phyloP scores from a whole-genome alignment of 805 yeast genomes.

The Pichia paraexigua region DNA sequence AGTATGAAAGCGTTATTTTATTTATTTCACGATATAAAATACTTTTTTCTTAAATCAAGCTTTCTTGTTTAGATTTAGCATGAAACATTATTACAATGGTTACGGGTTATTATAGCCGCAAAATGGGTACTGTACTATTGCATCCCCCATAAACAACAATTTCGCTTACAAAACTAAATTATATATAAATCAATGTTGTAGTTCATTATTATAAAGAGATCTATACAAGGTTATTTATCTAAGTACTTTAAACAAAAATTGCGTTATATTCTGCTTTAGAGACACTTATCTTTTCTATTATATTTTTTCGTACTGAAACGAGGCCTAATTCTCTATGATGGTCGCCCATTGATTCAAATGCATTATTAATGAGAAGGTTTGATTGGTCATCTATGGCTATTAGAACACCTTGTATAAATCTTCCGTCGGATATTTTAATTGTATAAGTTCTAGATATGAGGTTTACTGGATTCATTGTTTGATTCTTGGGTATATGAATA shows the following conservation, averaged over 20 bases:
- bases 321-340: slow-evolving; percentile 37
- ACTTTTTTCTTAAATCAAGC: too few relatives aligned
- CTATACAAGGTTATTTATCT: too few relatives aligned
- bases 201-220: too few relatives aligned
- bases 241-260: not conserved
- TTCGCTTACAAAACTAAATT: too few relatives aligned
- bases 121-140: too few relatives aligned
- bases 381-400: slow-evolving; percentile 38
- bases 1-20: too few relatives aligned
- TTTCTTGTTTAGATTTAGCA: too few relatives aligned
- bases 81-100: too few relatives aligned
- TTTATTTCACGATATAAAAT: too few relatives aligned
- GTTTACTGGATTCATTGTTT: slow-evolving; percentile 20
- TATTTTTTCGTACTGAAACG: slow-evolving; percentile 42
- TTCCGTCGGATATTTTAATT: slow-evolving; percentile 24
- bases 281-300: slow-evolving; percentile 29
- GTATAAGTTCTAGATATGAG: slow-evolving; percentile 27
- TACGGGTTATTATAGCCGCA: too few relatives aligned
- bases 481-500: not conserved
- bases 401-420: slow-evolving; percentile 31
- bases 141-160: too few relatives aligned
- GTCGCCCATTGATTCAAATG: slow-evolving; percentile 23
- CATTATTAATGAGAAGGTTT: slow-evolving; percentile 34
- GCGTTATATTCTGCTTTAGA: slow-evolving; percentile 17
- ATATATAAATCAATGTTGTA: too few relatives aligned